Evolutionary conservation across 2,329 filamentous ascomycete species (phyloP).

Genomic region (Stylonectria norvegica): DNA sequence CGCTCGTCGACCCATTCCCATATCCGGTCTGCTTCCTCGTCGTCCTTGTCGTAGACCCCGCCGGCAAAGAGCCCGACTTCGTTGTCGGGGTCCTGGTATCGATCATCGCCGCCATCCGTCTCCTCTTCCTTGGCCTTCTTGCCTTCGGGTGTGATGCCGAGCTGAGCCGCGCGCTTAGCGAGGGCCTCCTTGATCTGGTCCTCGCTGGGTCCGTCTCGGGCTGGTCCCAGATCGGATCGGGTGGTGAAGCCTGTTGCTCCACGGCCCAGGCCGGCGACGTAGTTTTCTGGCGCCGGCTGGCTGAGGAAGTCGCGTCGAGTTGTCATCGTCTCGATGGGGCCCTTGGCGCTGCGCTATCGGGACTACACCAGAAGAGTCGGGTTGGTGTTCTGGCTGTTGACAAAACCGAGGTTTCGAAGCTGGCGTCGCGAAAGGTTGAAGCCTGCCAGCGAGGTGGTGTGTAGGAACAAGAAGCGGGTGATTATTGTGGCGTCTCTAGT

Average conservation of each 20-base stretch:
- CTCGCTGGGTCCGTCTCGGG: constrained; percentile 90
- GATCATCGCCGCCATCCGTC: constrained; percentile 71
- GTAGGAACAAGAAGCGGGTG: not conserved
- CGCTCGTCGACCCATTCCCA: constrained; percentile 95
- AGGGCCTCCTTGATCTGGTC: constrained; percentile 98
- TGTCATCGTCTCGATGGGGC: constrained; percentile 41
- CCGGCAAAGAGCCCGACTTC: constrained; percentile 94
- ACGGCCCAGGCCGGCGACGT: constrained; percentile 93
- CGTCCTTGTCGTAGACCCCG: constrained; percentile 93
- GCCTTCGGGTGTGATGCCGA: constrained; percentile 68
- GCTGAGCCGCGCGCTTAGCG: constrained; percentile 83
- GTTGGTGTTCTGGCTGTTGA: constrained; percentile 4
- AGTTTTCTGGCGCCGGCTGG: constrained; percentile 81
- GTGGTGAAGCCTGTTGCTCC: constrained; percentile 98
- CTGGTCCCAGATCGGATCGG: constrained; percentile 91
- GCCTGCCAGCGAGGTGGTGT: not conserved
- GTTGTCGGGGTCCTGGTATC: constrained; percentile 95
- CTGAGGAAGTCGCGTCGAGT: constrained; percentile 79
- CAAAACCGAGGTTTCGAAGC: constrained; percentile 1
- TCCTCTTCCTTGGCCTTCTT: constrained; percentile 70
- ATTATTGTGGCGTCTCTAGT: not conserved
- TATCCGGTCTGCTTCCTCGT: constrained; percentile 95
- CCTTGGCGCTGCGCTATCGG: constrained; percentile 12
- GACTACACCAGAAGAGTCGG: constrained; percentile 1
- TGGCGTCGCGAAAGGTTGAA: constrained; percentile 1